Conservation (phyloP, 768 basidiomycete genomes). For the Paxillus rubicundulus region DNA sequence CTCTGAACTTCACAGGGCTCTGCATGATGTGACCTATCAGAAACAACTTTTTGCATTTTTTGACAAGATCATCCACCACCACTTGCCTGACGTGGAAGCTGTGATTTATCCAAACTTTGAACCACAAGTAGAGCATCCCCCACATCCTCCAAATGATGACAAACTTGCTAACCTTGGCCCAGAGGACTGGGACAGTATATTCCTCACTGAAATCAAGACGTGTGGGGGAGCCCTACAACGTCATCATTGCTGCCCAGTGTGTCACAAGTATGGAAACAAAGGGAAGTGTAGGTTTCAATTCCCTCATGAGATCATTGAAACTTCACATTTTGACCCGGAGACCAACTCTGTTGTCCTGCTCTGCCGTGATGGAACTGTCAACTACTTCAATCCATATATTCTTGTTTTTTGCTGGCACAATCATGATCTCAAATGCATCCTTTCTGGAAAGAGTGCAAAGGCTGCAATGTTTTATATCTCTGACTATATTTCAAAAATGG, state of each 20-base stretch:
- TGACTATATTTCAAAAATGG: constrained; percentile 36
- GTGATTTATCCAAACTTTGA: constrained; percentile 2
- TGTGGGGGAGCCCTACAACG: constrained; percentile 22
- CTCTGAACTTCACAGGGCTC: no score
- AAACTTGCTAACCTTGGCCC: no score
- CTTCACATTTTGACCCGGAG: constrained; percentile 29
- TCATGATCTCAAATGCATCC: constrained; percentile 35
- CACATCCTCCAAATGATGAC: background rate
- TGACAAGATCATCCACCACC: constrained; percentile 32
- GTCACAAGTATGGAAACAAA: constrained; percentile 32
- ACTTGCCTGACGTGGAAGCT: constrained; percentile 27
- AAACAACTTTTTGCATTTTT: constrained; percentile 29
- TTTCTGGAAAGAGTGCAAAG: constrained; percentile 33
- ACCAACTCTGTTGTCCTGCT: constrained; percentile 28
- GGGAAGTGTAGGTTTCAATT: constrained; percentile 30
- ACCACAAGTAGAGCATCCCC: background rate
- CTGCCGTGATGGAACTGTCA: constrained; percentile 28
- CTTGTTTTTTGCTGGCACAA: constrained; percentile 35
- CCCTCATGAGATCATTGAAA: constrained; percentile 32
- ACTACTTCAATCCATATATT: constrained; percentile 34
- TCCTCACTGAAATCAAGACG: constrained; percentile 12
- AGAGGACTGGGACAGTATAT: background rate
- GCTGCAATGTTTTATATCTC: constrained; percentile 38
- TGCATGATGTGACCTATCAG: no score
- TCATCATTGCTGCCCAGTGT: constrained; percentile 21